Evolutionary conservation across 257 asterid species (phyloP), one percentile per base, ranked within the genome.

Genomic region (Striga asiatica): DNA sequence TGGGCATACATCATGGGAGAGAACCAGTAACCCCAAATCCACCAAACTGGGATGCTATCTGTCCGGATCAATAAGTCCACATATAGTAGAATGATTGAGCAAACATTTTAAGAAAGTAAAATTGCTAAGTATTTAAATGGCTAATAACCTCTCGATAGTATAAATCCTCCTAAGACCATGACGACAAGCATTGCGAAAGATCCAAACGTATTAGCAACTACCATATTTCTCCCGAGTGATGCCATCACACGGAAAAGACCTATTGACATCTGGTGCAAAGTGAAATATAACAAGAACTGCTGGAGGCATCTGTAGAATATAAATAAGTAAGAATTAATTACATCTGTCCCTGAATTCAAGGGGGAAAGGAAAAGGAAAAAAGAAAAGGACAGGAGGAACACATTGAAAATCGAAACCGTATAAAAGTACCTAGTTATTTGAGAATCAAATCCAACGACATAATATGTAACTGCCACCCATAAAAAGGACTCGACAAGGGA

Each of bases 21-120:
- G 62, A 78, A 21, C 96, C 96, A 89, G 76, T 83, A 89, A 71
- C 96, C 96, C 97, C 98, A 89, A 31, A 86, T 83, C 95, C 96
- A 86, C 98, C 96, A 89, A 67, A 70, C 68, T 8, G 93, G 89
- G 43, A 83, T 80, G 76, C 85, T 73, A 78, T 83, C 93, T 83
- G 78, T 61, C 50, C 27, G 24, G 31, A 54, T 54, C 50, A 47
- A 66, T 65, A 53, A 16, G 2, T 16, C 50, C 54, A 51, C 45
- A 10, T 31, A 24, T 3, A 31, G 46, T 27, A 53, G 55, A 55
- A 55, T 14, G 48, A 61, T 28, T 17, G 19, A 43, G 27, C 24
- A 24, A 27, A 47, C 5, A 6, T 4, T n/a, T 39, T 10, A 39
- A 25, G 19, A 52, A 54, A 39, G 46, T 25, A 27, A 24, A 6